Percentiles rank a stretch among this genome's conserved stretches.
phyloP scores from a whole-genome alignment of 805 yeast genomes.

The Lipomyces kockii region DNA sequence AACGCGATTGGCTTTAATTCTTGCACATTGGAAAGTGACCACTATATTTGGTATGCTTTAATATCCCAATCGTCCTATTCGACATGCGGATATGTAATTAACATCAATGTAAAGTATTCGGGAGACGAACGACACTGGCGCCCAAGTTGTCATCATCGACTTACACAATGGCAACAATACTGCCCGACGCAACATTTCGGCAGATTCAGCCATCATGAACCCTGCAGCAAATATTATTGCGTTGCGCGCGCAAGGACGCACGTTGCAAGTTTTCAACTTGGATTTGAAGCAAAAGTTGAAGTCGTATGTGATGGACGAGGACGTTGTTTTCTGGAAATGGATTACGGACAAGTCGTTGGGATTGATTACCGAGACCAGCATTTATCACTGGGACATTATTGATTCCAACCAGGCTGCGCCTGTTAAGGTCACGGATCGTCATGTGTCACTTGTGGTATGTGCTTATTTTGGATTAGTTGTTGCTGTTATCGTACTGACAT shows the following conservation, averaged over 20 bases:
- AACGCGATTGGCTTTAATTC: constrained; percentile 87
- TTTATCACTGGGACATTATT: constrained; percentile 82
- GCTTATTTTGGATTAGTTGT: not conserved
- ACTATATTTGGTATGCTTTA: constrained; percentile 70
- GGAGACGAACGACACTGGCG: constrained; percentile 56
- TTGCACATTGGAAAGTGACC: constrained; percentile 92
- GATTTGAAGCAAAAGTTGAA: constrained; percentile 86
- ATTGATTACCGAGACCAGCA: constrained; percentile 74
- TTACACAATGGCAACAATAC: constrained; percentile 76
- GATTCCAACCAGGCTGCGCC: constrained; percentile 85
- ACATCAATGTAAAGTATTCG: constrained; percentile 44
- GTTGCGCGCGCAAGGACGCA: constrained; percentile 93
- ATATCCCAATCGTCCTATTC: constrained; percentile 1
- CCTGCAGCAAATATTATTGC: constrained; percentile 89
- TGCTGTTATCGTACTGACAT: constrained; percentile 37
- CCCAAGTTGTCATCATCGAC: constrained; percentile 88
- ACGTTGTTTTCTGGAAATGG: constrained; percentile 97
- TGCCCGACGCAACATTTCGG: constrained; percentile 90
- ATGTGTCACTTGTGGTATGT: constrained; percentile 59
- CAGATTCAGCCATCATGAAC: constrained; percentile 97
- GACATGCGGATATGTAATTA: not conserved
- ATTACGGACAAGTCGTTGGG: constrained; percentile 73
- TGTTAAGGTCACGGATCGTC: constrained; percentile 76
- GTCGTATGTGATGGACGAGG: constrained; percentile 82
- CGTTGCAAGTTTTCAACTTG: constrained; percentile 90